Conservation (phyloP, 768 basidiomycete species). For the Boletus reticuloceps region DNA sequence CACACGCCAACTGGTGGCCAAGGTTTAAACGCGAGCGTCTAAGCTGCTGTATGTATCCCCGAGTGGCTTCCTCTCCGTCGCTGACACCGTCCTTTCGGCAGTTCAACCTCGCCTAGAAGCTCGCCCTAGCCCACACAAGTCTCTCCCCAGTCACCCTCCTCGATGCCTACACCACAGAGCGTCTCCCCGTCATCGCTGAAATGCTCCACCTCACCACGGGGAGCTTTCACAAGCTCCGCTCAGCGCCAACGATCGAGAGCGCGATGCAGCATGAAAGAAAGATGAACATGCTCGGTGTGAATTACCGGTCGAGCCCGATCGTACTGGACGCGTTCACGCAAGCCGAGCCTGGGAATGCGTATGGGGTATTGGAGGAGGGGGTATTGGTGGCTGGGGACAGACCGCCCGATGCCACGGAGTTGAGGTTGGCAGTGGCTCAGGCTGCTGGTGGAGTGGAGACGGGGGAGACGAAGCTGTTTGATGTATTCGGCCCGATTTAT, state of each 20-base stretch:
- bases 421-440: conserved; percentile 23
- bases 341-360: conserved; percentile 8
- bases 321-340: conserved; percentile 35
- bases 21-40: conserved; percentile 36
- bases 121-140: conserved; percentile 39
- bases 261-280: neutral
- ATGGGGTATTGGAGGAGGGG: conserved; percentile 20
- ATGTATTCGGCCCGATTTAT: conserved; percentile 17
- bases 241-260: neutral
- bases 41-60: conserved; percentile 35
- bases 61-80: neutral
- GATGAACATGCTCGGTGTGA: conserved; percentile 32
- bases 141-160: conserved; percentile 37
- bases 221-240: conserved; percentile 8
- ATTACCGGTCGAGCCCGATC: conserved; percentile 35
- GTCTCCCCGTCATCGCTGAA: conserved; percentile 43
- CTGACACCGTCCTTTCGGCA: conserved; percentile 8
- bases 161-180: conserved; percentile 41
- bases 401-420: conserved; percentile 40
- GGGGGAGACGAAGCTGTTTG: conserved; percentile 17
- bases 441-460: neutral
- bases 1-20: conserved; percentile 26
- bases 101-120: conserved; percentile 46
- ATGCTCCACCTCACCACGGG: conserved; percentile 41
- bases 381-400: conserved; percentile 42